Evolutionary conservation across 164 flowering plant species (phyloP).

Genomic region (Umbellularia californica): DNA sequence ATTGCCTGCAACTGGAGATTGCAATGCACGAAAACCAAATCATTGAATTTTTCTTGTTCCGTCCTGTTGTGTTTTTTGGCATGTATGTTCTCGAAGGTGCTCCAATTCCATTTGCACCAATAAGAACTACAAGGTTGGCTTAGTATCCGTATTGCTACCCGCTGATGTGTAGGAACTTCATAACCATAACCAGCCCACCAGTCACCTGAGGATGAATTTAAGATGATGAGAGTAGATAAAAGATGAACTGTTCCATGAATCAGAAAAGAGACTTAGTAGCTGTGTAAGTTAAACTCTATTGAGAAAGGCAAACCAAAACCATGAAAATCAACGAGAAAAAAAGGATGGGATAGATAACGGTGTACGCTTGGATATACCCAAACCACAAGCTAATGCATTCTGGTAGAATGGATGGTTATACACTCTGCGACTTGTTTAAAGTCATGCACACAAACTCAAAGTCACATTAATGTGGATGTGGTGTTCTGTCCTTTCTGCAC

Average conservation of each 20-base stretch:
- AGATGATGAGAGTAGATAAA: not conserved
- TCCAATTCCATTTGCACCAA: constrained; percentile 77
- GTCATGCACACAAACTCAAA: not conserved
- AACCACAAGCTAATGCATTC: no score
- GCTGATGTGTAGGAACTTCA: constrained; percentile 60
- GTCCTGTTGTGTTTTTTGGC: constrained; percentile 41
- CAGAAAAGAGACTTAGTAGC: not conserved
- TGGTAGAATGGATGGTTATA: no score
- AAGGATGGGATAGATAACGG: not conserved
- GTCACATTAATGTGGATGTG: not conserved
- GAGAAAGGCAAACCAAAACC: not conserved
- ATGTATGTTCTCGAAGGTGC: constrained; percentile 49
- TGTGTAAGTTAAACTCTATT: no score
- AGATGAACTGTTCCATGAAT: constrained; percentile 3
- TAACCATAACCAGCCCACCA: constrained; percentile 86
- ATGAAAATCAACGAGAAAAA: not conserved
- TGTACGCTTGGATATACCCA: not conserved
- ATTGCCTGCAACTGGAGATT: constrained; percentile 58
- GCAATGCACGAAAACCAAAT: constrained; percentile 69
- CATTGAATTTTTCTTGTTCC: constrained; percentile 54
- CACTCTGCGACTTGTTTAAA: no score
- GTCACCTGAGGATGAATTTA: constrained; percentile 40
- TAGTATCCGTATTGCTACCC: constrained; percentile 54
- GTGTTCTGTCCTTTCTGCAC: not conserved
- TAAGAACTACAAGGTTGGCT: constrained; percentile 72